A percentile compares a stretch with the other conserved stretches of the same genome.
Evolutionary conservation across 331 rosid genomes (phyloP).

Genomic region (Cucumis variabilis): DNA sequence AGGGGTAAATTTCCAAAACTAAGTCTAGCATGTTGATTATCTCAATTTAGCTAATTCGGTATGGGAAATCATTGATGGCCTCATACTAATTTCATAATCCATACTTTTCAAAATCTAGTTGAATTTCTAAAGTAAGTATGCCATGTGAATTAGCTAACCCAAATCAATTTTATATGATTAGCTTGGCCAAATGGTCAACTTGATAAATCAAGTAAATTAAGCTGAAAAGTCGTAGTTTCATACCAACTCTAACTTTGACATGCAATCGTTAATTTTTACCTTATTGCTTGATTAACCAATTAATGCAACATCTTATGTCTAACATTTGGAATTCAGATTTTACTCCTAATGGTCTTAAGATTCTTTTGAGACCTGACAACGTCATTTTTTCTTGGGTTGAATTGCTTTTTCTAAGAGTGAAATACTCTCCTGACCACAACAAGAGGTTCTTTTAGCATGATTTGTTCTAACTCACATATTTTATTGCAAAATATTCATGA

Average conservation of each 20-base stretch:
- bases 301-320: background rate
- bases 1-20: background rate
- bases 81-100: background rate
- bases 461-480: too few species aligned
- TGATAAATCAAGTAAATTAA: background rate
- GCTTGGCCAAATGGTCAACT: background rate
- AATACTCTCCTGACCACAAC: too few species aligned
- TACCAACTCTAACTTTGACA: background rate
- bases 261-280: background rate
- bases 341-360: background rate
- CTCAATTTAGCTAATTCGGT: background rate
- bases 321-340: too few species aligned
- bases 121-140: background rate
- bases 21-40: background rate
- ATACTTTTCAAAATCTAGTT: background rate
- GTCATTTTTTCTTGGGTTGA: too few species aligned
- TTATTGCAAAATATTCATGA: too few species aligned
- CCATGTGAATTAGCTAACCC: background rate
- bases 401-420: too few species aligned
- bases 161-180: background rate
- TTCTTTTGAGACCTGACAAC: too few species aligned
- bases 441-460: too few species aligned
- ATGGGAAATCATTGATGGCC: background rate
- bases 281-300: too few species aligned
- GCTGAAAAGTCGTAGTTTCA: background rate